Conservation (phyloP, 2,329 filamentous ascomycete genomes). For the Hypoxylon sp. region DNA sequence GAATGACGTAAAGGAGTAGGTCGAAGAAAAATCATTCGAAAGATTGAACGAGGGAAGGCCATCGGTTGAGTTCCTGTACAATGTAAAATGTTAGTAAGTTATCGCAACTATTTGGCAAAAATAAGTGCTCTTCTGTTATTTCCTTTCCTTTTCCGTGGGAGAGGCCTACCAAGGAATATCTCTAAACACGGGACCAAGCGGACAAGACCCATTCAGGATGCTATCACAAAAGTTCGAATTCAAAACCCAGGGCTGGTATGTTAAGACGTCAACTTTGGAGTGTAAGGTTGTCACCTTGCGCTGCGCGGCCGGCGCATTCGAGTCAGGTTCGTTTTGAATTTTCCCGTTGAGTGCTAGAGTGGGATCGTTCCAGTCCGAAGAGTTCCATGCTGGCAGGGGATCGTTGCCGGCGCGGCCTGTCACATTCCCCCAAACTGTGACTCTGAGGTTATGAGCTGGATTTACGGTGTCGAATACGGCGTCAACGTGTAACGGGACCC, state of each 20-base stretch:
- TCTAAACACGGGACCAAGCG: slow-evolving; percentile 79
- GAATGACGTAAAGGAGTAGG: slow-evolving; percentile 88
- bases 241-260: slow-evolving; percentile 76
- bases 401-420: slow-evolving; percentile 74
- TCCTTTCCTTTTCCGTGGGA: slow-evolving; percentile 16
- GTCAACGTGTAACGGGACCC: slow-evolving; percentile 79
- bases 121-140: background rate
- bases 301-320: slow-evolving; percentile 52
- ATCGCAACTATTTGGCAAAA: slow-evolving; percentile 3
- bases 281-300: slow-evolving; percentile 80
- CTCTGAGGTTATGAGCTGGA: slow-evolving; percentile 73
- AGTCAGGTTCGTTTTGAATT: slow-evolving; percentile 74
- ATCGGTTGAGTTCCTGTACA: slow-evolving; percentile 45
- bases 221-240: slow-evolving; percentile 75
- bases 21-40: slow-evolving; percentile 80
- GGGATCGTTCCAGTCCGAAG: slow-evolving; percentile 72
- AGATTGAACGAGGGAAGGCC: slow-evolving; percentile 80
- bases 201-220: slow-evolving; percentile 75
- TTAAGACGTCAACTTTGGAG: slow-evolving; percentile 78
- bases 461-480: slow-evolving; percentile 77
- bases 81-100: slow-evolving; percentile 30
- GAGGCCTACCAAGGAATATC: slow-evolving; percentile 56
- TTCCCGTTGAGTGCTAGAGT: slow-evolving; percentile 77
- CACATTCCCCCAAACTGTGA: slow-evolving; percentile 93
- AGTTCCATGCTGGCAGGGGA: slow-evolving; percentile 70